Base-by-base conservation (phyloP, 345 rosid genomes). In the Corchorus olitorius region DNA sequence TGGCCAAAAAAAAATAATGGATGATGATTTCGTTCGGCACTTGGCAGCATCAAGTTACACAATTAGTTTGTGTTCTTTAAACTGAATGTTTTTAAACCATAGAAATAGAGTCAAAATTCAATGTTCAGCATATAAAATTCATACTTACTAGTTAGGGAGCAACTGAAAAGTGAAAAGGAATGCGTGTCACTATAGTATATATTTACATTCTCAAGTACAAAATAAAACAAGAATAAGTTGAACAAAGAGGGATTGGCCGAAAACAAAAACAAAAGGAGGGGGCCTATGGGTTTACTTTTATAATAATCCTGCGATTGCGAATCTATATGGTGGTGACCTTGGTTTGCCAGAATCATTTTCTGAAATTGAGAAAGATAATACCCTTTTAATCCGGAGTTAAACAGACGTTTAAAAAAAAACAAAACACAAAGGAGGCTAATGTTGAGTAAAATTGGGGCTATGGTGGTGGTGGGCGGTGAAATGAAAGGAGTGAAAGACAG, bases 391-490 rank as follows among this genome's bases (percentile, higher is more conserved):
- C 13, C 33, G 20, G 0, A 49, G 48, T 43, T 43, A 54, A 15
- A n/a, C 1, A 65, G 20, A 45, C 11, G 19, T 5, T 27, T 39
- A 27, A 45, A 16, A 65, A 70, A 73, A 33, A 79, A 52, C 83
- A 76, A 65, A 87, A 60, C 86, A 76, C 83, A 8, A 78, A 27
- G 88, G 85, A 72, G 85, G 83, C 87, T 80, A 20, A 41, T 54
- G 70, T 66, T 66, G 84, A 78, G 66, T 67, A 39, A 16, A 58
- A 20, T 33, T 39, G 11, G 71, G 75, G 63, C 45, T 75, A 8
- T 13, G 53, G 79, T 63, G 82, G 77, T 72, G 41, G 14, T 63
- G 67, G 62, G 73, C 3, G 16, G 75, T 39, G 68, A 63, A 82
- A 73, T 66, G 76, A 77, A 79, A 56, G 71, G 83, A 73, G 76